Percentiles rank a stretch among this genome's conserved stretches.
These are phyloP conservation scores for Lavandula angustifolia DNA, from an alignment of 257 asterid species.

Conservation along the genomic window DNA sequence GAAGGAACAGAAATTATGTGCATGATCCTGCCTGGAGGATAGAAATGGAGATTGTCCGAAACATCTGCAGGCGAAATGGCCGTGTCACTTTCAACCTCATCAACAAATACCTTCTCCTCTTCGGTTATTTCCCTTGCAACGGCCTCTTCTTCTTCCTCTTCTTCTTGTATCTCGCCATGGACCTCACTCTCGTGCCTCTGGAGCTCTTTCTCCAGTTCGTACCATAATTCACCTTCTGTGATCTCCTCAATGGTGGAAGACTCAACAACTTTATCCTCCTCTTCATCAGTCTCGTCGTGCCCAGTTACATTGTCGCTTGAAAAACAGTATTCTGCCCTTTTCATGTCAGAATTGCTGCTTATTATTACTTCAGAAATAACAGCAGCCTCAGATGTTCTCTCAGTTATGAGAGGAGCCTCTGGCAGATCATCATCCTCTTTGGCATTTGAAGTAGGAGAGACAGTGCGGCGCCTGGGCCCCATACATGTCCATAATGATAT, in stretches of 20 bases:
- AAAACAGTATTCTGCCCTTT: conserved; percentile 48
- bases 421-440: conserved; percentile 54
- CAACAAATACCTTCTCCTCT: conserved; percentile 65
- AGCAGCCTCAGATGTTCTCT: conserved; percentile 50
- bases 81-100: conserved; percentile 61
- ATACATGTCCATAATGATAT: conserved; percentile 83
- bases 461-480: conserved; percentile 82
- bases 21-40: conserved; percentile 85
- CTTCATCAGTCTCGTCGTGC: conserved; percentile 69
- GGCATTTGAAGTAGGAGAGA: conserved; percentile 41
- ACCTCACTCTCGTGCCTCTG: conserved; percentile 55
- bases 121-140: conserved; percentile 70
- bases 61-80: conserved; percentile 66
- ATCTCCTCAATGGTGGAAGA: conserved; percentile 53
- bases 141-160: conserved; percentile 75
- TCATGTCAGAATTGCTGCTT: conserved; percentile 37
- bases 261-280: conserved; percentile 50
- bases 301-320: conserved; percentile 47
- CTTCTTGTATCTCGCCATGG: conserved; percentile 54
- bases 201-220: conserved; percentile 77
- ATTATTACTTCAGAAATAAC: conserved; percentile 40
- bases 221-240: conserved; percentile 84
- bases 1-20: conserved; percentile 64
- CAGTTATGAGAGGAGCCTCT: conserved; percentile 51
- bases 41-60: conserved; percentile 63